A percentile compares a stretch with the other conserved stretches of the same genome.
Evolutionary conservation across 805 yeast species (phyloP).

Genomic region (Debaryomyces hansenii): DNA sequence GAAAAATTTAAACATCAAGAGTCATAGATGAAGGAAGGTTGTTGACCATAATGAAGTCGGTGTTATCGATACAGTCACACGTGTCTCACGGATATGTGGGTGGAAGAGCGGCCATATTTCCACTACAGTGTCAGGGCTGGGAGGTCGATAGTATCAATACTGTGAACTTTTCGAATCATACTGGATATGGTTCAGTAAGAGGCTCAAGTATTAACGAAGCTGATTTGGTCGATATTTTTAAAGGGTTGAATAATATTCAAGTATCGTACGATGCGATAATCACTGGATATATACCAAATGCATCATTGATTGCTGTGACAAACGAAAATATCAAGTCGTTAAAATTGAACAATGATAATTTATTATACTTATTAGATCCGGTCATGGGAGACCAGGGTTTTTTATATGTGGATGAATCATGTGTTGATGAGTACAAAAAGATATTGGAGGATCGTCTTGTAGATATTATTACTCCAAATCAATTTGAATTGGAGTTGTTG

Average conservation of each 20-base stretch:
- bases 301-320: conserved; percentile 42
- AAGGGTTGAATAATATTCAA: conserved; percentile 53
- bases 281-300: conserved; percentile 70
- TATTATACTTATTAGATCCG: conserved; percentile 68
- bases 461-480: conserved; percentile 85
- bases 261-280: conserved; percentile 53
- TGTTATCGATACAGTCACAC: conserved; percentile 68
- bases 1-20: too few species aligned
- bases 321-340: conserved; percentile 31
- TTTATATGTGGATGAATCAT: conserved; percentile 56
- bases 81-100: conserved; percentile 97
- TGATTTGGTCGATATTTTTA: conserved; percentile 48
- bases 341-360: conserved; percentile 30
- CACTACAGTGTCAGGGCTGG: conserved; percentile 86
- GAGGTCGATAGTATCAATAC: conserved; percentile 89
- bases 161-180: conserved; percentile 87
- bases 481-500: conserved; percentile 80
- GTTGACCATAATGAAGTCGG: conserved; percentile 8
- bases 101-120: conserved; percentile 86
- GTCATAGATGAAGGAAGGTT: neutral
- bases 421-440: conserved; percentile 34
- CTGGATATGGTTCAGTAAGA: conserved; percentile 73
- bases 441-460: conserved; percentile 59
- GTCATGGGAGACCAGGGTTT: conserved; percentile 81
- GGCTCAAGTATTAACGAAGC: conserved; percentile 54